These are phyloP conservation scores for Graphiopsis chlorocephala DNA, from an alignment of 2,329 filamentous ascomycete genomes.

Conservation along the genomic window DNA sequence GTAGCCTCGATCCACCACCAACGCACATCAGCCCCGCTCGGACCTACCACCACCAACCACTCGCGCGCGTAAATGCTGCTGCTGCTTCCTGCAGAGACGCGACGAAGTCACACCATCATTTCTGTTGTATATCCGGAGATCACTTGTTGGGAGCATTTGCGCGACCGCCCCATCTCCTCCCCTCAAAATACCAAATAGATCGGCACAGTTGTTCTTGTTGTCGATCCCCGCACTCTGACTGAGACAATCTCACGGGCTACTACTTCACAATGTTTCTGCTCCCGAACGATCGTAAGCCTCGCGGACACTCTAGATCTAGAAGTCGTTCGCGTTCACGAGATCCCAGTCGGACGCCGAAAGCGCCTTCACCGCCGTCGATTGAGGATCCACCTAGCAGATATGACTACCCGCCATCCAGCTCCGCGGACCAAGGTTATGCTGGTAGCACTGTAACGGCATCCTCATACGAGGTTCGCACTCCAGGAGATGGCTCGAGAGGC, in stretches of 20 bases:
- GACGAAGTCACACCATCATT: slow-evolving; percentile 1
- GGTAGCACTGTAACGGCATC: slow-evolving; percentile 4
- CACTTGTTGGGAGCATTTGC: not conserved
- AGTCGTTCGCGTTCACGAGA: slow-evolving; percentile 8
- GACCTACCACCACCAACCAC: not conserved
- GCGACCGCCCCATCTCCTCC: not conserved
- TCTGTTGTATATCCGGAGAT: not conserved
- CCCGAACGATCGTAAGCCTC: slow-evolving; percentile 11
- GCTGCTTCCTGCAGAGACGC: slow-evolving; percentile 1
- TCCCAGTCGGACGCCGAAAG: slow-evolving; percentile 1
- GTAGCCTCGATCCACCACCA: not conserved
- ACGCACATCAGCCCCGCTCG: slow-evolving; percentile 4
- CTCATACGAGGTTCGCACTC: slow-evolving; percentile 41
- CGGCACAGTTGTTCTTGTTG: not conserved
- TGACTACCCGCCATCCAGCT: slow-evolving; percentile 4
- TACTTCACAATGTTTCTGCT: slow-evolving; percentile 11
- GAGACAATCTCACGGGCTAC: not conserved
- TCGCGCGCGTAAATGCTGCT: slow-evolving; percentile 2
- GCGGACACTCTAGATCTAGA: slow-evolving; percentile 9
- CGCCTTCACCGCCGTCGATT: slow-evolving; percentile 4
- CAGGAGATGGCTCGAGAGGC: slow-evolving; percentile 20
- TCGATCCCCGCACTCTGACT: slow-evolving; percentile 1
- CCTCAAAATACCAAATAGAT: not conserved
- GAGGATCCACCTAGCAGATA: slow-evolving; percentile 11
- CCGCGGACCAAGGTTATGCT: not conserved